Evolutionary conservation across 257 asterid genomes (phyloP).

Genomic region (Nicotiana obtusifolia): DNA sequence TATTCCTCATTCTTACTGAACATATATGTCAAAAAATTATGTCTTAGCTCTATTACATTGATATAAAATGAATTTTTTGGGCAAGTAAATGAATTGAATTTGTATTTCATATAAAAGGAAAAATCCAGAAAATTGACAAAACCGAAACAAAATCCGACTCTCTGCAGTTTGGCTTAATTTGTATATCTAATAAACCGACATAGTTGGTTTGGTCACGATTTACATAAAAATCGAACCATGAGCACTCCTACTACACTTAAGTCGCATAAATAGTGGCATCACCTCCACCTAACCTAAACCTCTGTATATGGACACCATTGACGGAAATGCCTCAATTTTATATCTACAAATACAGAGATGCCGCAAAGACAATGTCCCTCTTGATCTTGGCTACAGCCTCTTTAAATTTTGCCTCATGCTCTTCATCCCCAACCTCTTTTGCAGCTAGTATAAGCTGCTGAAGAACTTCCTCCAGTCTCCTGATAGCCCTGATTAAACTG

Average conservation of each 20-base stretch:
- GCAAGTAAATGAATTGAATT: not conserved
- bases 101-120: not conserved
- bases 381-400: constrained; percentile 87
- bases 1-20: not conserved
- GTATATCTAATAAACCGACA: not conserved
- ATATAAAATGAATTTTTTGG: not conserved
- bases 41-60: not conserved
- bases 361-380: constrained; percentile 98
- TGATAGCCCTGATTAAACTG: constrained; percentile 90
- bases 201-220: not conserved
- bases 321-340: not conserved
- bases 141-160: not conserved
- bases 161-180: not conserved
- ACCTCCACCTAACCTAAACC: not conserved
- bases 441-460: constrained; percentile 94
- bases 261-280: not conserved
- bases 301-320: not conserved
- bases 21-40: not conserved
- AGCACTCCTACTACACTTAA: not conserved
- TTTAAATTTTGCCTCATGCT: constrained; percentile 82
- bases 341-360: constrained; percentile 73
- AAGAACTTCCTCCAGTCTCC: constrained; percentile 95
- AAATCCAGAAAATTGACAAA: not conserved
- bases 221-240: not conserved
- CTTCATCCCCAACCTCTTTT: constrained; percentile 77